Conservation (phyloP, 257 asterid genomes). For the Solanum tarijense region DNA sequence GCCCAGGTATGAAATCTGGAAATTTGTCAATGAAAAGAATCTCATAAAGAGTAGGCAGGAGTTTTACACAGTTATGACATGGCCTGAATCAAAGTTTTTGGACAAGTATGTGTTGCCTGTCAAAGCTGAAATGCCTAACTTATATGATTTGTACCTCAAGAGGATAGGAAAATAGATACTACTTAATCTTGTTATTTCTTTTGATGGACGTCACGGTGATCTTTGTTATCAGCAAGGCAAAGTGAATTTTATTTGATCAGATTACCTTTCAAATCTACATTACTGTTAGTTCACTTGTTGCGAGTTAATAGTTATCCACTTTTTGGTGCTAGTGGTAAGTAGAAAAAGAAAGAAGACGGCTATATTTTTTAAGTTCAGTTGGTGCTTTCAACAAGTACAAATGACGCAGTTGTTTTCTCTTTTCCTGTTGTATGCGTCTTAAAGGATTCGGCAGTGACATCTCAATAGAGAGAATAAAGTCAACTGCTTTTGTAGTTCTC, state of each 20-base stretch:
- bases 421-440: neutral
- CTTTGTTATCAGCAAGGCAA: neutral
- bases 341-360: neutral
- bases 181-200: neutral
- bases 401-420: neutral
- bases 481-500: neutral
- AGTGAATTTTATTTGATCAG: neutral
- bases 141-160: neutral
- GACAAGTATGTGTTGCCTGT: neutral
- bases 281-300: neutral
- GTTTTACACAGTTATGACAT: neutral
- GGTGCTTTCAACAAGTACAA: neutral
- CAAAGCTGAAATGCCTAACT: neutral
- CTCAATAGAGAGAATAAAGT: neutral
- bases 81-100: neutral
- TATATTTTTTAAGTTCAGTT: neutral
- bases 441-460: neutral
- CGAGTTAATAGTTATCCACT: neutral
- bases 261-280: neutral
- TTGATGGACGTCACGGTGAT: neutral
- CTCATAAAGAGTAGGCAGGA: neutral
- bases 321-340: neutral
- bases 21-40: constrained; percentile 1
- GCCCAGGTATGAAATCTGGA: constrained; percentile 6
- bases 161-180: neutral